A percentile compares a stretch with the other conserved stretches of the same genome.
Conservation (phyloP, 164 flowering plant genomes). For the Piper betle region DNA sequence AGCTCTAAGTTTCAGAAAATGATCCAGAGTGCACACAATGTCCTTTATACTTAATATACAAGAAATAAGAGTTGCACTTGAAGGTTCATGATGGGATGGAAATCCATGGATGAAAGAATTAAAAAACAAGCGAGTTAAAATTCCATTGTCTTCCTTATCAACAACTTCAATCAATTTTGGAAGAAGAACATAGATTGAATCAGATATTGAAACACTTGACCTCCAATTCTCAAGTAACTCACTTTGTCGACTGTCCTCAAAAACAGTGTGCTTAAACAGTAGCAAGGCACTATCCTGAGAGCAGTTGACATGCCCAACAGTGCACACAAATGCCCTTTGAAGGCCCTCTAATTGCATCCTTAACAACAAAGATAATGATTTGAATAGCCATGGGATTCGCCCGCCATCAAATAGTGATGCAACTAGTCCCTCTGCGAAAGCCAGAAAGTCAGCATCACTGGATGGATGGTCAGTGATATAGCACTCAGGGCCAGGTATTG, state of each 20-base stretch:
- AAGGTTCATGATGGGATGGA: constrained; percentile 37
- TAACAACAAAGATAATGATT: constrained; percentile 44
- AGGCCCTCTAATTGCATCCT: constrained; percentile 32
- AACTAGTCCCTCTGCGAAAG: constrained; percentile 37
- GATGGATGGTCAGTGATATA: constrained; percentile 17
- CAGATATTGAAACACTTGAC: constrained; percentile 20
- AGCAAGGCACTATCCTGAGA: constrained; percentile 32
- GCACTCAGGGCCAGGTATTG: constrained; percentile 19
- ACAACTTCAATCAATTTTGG: constrained; percentile 31
- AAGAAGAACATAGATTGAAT: constrained; percentile 36
- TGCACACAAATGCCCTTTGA: constrained; percentile 47
- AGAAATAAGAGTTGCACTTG: constrained; percentile 62
- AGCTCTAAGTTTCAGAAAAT: constrained; percentile 33
- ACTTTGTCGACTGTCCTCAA: constrained; percentile 37
- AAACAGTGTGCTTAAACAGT: constrained; percentile 50
- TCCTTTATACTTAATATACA: constrained; percentile 49
- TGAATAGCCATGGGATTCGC: constrained; percentile 26
- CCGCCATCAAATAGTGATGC: constrained; percentile 21
- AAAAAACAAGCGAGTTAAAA: constrained; percentile 24
- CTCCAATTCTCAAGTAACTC: constrained; percentile 44
- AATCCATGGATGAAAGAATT: constrained; percentile 75
- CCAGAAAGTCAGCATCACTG: constrained; percentile 25
- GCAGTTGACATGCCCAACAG: constrained; percentile 19
- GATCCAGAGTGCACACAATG: constrained; percentile 35
- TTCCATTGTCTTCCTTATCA: constrained; percentile 34